Evolutionary conservation across 2,329 filamentous ascomycete genomes (phyloP), one percentile per base, ranked within the genome.

Genomic region (Aspergillus oerlinghausenensis): DNA sequence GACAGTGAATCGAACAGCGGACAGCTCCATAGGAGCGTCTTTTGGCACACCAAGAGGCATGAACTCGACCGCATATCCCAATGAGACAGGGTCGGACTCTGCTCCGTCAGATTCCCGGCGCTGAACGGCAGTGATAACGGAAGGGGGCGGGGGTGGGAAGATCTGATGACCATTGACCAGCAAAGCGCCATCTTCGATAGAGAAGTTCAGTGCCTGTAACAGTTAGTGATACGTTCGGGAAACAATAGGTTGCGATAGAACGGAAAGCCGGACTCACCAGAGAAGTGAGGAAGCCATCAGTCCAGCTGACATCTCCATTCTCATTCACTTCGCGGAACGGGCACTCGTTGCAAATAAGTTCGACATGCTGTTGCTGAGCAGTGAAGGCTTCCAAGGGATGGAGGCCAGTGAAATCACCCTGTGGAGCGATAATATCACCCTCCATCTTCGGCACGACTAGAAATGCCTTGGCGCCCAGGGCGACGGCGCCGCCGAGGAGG

Each of bases 41-140:
- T 63, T 56, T 17, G 70, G 62, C 11, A 65, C 59, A 21, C 66
- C 59, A 45, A 66, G 52, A 23, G 73, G 68, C 58, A 75, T 66
- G 43, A 73, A 64, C 60, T 78, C 76, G 25, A 78, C 66, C 26
- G 75, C 74, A 60, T 77, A 79, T 49, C 76, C 76, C 52, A 78
- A 60, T 10, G 69, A 63, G 48, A 79, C 63, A 1, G 74, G 71
- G 3, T 67, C 65, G 14, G 73, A 72, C 50, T 70, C 64, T 56
- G 70, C 61, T 56, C 70, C 71, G 66, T 77, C 73, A 14, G 66
- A 62, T 19, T 70, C 61, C 29, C 69, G 66, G 54, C 67, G 66
- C 58, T 76, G 73, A 25, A 73, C 64, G 26, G 69, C 69, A 28
- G 65, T 63, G 50, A 76, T 69, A 7, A 64, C 59, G 25, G 55